phyloP scores from a whole-genome alignment of 257 asterid genomes.

The Nicotiana undulata region DNA sequence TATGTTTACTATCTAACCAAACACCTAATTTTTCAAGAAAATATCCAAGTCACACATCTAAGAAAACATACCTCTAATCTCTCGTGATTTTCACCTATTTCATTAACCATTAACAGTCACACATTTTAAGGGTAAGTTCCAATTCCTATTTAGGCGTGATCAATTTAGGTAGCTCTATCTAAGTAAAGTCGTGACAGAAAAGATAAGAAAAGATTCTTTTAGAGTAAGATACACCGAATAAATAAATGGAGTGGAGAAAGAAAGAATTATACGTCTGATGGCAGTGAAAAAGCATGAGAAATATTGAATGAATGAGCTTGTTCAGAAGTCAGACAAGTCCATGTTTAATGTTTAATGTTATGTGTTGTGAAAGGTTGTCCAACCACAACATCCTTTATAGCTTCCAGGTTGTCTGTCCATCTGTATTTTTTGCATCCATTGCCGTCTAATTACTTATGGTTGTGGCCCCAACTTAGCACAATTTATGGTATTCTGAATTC shows the following conservation, averaged over 20 bases:
- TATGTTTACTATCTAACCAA: too few relatives aligned
- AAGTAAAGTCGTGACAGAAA: not conserved
- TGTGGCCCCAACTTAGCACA: not conserved
- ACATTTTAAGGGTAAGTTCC: not conserved
- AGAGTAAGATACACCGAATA: not conserved
- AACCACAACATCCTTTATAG: not conserved
- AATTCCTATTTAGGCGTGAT: not conserved
- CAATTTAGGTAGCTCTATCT: not conserved
- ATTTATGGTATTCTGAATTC: too few relatives aligned
- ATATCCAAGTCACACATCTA: too few relatives aligned
- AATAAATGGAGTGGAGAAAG: not conserved
- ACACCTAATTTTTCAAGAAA: too few relatives aligned
- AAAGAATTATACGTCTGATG: not conserved
- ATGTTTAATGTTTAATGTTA: not conserved
- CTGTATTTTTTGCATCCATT: not conserved
- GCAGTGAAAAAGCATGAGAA: not conserved
- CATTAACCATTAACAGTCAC: too few relatives aligned
- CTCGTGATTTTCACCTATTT: not conserved
- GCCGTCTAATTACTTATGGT: not conserved
- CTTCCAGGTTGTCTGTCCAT: conserved; percentile 6
- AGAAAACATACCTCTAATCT: too few relatives aligned
- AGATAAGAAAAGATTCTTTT: not conserved
- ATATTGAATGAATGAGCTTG: not conserved
- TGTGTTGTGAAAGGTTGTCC: not conserved
- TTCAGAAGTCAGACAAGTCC: not conserved